phyloP scores from a whole-genome alignment of 2,329 filamentous ascomycete genomes.

The Neoarthrinium moseri region DNA sequence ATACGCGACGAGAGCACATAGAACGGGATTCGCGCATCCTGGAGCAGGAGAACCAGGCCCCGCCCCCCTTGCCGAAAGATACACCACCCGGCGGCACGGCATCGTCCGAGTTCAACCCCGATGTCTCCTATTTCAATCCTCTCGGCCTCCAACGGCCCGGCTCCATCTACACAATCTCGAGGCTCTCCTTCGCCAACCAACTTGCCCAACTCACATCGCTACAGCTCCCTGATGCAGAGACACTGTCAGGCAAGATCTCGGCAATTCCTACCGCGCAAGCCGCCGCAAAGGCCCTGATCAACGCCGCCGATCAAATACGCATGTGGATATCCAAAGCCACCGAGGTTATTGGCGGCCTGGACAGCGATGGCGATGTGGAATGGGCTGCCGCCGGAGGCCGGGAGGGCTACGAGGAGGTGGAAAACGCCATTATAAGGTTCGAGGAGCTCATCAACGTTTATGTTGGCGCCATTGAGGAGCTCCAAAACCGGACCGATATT shows the following conservation, averaged over 20 bases:
- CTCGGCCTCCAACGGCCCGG: slow-evolving; percentile 67
- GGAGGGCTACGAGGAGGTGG: slow-evolving; percentile 73
- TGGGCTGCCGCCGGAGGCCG: slow-evolving; percentile 89
- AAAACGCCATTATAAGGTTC: slow-evolving; percentile 76
- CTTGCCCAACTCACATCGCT: slow-evolving; percentile 89
- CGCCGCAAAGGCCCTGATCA: slow-evolving; percentile 80
- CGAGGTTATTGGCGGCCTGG: slow-evolving; percentile 82
- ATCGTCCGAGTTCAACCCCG: slow-evolving; percentile 44
- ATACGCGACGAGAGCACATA: slow-evolving; percentile 57
- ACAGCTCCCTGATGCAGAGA: slow-evolving; percentile 80
- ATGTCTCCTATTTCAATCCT: slow-evolving; percentile 65
- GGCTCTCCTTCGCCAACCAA: slow-evolving; percentile 90
- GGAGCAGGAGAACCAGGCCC: slow-evolving; percentile 33
- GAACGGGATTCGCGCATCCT: slow-evolving; percentile 44
- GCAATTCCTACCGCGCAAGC: slow-evolving; percentile 81
- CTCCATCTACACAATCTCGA: slow-evolving; percentile 91
- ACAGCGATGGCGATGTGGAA: slow-evolving; percentile 95
- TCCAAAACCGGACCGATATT: slow-evolving; percentile 80
- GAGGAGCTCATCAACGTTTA: slow-evolving; percentile 90
- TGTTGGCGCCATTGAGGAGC: slow-evolving; percentile 86
- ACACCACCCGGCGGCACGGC: slow-evolving; percentile 40
- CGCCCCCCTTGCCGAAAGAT: slow-evolving; percentile 53
- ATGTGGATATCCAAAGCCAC: slow-evolving; percentile 92
- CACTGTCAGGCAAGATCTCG: slow-evolving; percentile 78
- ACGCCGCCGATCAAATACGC: slow-evolving; percentile 87